phyloP scores from a whole-genome alignment of 2,329 filamentous ascomycete genomes.

The Pseudodiploospora longispora region DNA sequence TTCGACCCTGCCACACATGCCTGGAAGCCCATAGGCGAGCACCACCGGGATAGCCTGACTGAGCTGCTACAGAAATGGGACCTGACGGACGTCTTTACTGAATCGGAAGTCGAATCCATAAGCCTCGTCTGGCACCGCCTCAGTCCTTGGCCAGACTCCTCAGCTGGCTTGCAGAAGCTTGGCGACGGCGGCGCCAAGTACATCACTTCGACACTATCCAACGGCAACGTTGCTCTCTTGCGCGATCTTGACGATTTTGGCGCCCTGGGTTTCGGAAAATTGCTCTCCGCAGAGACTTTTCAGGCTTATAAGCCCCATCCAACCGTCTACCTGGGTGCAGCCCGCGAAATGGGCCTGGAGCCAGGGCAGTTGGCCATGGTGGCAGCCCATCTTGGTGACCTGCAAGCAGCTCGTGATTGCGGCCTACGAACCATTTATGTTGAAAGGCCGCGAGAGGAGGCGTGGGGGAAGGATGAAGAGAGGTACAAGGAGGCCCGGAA shows the following conservation, averaged over 20 bases:
- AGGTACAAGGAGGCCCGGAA: slow-evolving; percentile 41
- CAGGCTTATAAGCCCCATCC: slow-evolving; percentile 66
- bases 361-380: slow-evolving; percentile 65
- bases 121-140: slow-evolving; percentile 66
- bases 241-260: slow-evolving; percentile 53
- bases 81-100: slow-evolving; percentile 51
- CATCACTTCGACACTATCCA: slow-evolving; percentile 61
- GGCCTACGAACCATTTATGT: slow-evolving; percentile 69
- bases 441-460: slow-evolving; percentile 59
- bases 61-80: slow-evolving; percentile 48
- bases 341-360: slow-evolving; percentile 44
- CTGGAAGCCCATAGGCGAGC: slow-evolving; percentile 66
- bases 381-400: slow-evolving; percentile 64
- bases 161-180: slow-evolving; percentile 46
- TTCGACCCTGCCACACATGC: slow-evolving; percentile 39
- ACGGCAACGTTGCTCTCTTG: slow-evolving; percentile 63
- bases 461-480: slow-evolving; percentile 42
- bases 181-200: slow-evolving; percentile 34
- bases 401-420: slow-evolving; percentile 54
- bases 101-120: slow-evolving; percentile 55
- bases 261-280: slow-evolving; percentile 50
- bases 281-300: slow-evolving; percentile 65
- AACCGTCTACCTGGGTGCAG: slow-evolving; percentile 61
- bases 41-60: slow-evolving; percentile 56
- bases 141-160: slow-evolving; percentile 59